These are phyloP conservation scores for Scheffersomyces stipitis DNA, from an alignment of 805 yeast genomes.

Conservation along the genomic window DNA sequence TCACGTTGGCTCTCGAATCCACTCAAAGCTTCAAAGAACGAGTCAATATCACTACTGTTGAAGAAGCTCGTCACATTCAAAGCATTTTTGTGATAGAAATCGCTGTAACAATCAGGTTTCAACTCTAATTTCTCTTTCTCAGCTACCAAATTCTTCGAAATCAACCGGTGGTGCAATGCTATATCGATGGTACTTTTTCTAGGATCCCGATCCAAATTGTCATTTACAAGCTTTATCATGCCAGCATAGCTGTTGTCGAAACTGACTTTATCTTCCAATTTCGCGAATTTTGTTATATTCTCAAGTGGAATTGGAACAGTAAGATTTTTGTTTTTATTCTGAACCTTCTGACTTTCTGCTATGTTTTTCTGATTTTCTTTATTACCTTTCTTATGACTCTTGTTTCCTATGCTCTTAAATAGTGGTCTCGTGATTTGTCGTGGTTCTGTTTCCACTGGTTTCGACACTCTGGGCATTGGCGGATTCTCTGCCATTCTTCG, in stretches of 20 bases:
- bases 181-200: constrained; percentile 18
- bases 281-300: background rate
- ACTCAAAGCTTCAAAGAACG: constrained; percentile 19
- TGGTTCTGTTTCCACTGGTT: background rate
- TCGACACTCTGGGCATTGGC: background rate
- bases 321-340: background rate
- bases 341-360: too few species aligned
- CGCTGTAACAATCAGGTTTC: constrained; percentile 6
- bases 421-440: background rate
- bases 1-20: constrained; percentile 1
- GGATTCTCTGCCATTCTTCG: background rate
- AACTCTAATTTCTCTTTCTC: constrained; percentile 21
- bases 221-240: constrained; percentile 16
- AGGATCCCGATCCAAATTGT: constrained; percentile 10
- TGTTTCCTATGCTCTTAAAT: too few species aligned
- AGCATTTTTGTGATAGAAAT: constrained; percentile 2
- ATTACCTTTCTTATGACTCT: too few species aligned
- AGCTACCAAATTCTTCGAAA: constrained; percentile 23
- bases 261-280: constrained; percentile 17
- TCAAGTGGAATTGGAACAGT: background rate
- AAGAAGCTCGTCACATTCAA: background rate
- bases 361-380: too few species aligned
- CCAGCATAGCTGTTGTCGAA: constrained; percentile 17
- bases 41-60: constrained; percentile 20
- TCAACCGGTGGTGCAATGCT: constrained; percentile 18